Evolutionary conservation across 352 stramenopile genomes (phyloP).

Genomic region (Achlya hypogyna): DNA sequence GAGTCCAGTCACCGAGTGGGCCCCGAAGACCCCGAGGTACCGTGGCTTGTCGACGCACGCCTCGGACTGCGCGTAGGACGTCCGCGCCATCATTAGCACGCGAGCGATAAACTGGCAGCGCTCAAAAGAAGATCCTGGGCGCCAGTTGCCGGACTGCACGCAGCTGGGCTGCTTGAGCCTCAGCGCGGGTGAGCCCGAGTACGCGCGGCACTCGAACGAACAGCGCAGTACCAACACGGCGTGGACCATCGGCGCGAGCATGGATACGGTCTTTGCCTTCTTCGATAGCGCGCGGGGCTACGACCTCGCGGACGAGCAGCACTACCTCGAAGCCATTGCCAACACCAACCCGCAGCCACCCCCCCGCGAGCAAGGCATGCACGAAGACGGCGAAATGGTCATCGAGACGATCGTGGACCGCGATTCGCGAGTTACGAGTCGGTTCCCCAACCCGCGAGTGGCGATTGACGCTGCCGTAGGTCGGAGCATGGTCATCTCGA

Average conservation of each 20-base stretch:
- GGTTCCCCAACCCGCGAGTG: neutral
- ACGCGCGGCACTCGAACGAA: slow-evolving; percentile 25
- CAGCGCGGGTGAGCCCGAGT: slow-evolving; percentile 56
- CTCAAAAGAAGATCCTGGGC: slow-evolving; percentile 50
- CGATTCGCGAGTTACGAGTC: slow-evolving; percentile 8
- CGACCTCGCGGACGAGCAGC: slow-evolving; percentile 54
- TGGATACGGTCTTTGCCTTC: slow-evolving; percentile 79
- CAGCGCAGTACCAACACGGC: slow-evolving; percentile 72
- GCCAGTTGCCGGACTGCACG: slow-evolving; percentile 44
- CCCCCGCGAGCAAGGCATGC: slow-evolving; percentile 32
- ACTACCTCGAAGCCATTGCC: slow-evolving; percentile 66
- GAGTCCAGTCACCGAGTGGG: slow-evolving; percentile 72
- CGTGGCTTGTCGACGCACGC: neutral
- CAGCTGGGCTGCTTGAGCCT: slow-evolving; percentile 70
- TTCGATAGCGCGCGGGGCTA: slow-evolving; percentile 72
- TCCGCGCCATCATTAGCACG: slow-evolving; percentile 50
- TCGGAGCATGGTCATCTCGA: slow-evolving; percentile 76
- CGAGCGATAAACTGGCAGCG: slow-evolving; percentile 77
- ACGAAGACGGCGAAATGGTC: slow-evolving; percentile 66
- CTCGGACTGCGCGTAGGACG: slow-evolving; percentile 26
- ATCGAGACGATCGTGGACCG: slow-evolving; percentile 27
- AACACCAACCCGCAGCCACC: slow-evolving; percentile 6
- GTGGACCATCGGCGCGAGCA: slow-evolving; percentile 74
- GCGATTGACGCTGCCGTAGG: slow-evolving; percentile 34
- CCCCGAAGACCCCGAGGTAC: slow-evolving; percentile 38